phyloP scores from a whole-genome alignment of 2,329 filamentous ascomycete species.

The Kalmusia sp. region DNA sequence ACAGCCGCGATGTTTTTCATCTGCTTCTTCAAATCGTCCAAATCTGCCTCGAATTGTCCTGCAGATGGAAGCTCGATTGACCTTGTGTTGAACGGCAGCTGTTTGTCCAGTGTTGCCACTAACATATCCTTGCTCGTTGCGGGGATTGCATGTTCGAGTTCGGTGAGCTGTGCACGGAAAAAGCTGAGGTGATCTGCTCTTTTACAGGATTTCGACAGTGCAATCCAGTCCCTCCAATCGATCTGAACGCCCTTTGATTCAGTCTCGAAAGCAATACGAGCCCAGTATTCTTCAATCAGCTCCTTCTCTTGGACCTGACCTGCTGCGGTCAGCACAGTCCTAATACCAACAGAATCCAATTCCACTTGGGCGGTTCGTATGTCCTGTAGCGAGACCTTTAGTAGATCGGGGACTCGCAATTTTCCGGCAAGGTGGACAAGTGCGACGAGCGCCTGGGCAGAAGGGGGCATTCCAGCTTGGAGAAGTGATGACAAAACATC shows the following conservation, averaged over 20 bases:
- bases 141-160: slow-evolving; percentile 33
- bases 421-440: slow-evolving; percentile 40
- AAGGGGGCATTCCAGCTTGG: slow-evolving; percentile 35
- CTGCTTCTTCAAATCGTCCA: slow-evolving; percentile 30
- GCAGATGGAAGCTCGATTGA: slow-evolving; percentile 19
- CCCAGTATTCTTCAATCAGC: slow-evolving; percentile 41
- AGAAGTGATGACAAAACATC: slow-evolving; percentile 30
- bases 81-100: slow-evolving; percentile 11
- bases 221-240: slow-evolving; percentile 39
- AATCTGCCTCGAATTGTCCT: slow-evolving; percentile 22
- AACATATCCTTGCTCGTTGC: slow-evolving; percentile 17
- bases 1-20: slow-evolving; percentile 36
- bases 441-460: slow-evolving; percentile 28
- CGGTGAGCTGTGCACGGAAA: slow-evolving; percentile 33
- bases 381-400: slow-evolving; percentile 33
- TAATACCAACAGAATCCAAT: slow-evolving; percentile 26
- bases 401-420: slow-evolving; percentile 30
- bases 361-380: slow-evolving; percentile 25
- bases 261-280: slow-evolving; percentile 26
- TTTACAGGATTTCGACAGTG: slow-evolving; percentile 40
- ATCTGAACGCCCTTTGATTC: slow-evolving; percentile 30
- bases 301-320: slow-evolving; percentile 31
- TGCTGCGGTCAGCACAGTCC: slow-evolving; percentile 36
- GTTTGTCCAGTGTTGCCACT: background rate
- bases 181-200: slow-evolving; percentile 25